Percentiles rank a stretch among this genome's conserved stretches.
phyloP scores from a whole-genome alignment of 2,329 filamentous ascomycete species.

The Pseudodiploospora longispora region DNA sequence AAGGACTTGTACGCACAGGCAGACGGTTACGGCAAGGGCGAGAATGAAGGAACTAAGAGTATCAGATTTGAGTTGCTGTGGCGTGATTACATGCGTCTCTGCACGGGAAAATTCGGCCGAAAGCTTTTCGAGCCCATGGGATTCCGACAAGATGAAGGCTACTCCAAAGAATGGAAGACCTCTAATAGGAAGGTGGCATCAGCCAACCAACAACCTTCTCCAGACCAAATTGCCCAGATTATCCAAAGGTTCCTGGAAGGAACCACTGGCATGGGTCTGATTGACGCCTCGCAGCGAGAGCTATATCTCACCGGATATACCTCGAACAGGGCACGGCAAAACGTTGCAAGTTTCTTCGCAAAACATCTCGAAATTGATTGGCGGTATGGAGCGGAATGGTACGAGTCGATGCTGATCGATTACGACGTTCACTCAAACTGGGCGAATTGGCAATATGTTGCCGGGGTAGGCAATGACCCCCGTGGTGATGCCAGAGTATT shows the following conservation, averaged over 20 bases:
- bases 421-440: constrained; percentile 72
- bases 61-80: constrained; percentile 68
- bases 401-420: constrained; percentile 65
- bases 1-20: constrained; percentile 30
- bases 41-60: constrained; percentile 62
- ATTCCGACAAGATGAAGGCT: constrained; percentile 42
- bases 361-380: constrained; percentile 72
- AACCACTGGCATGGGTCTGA: constrained; percentile 65
- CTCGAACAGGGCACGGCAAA: constrained; percentile 67
- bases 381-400: constrained; percentile 76
- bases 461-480: constrained; percentile 74
- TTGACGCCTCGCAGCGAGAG: constrained; percentile 71
- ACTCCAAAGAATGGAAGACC: constrained; percentile 42
- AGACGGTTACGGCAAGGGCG: constrained; percentile 57
- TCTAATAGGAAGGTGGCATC: constrained; percentile 22
- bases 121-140: constrained; percentile 59
- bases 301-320: constrained; percentile 70
- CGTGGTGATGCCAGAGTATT: constrained; percentile 64
- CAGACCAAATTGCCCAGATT: constrained; percentile 36
- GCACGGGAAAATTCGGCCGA: constrained; percentile 58
- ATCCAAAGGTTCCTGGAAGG: constrained; percentile 57
- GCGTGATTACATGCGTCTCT: constrained; percentile 76
- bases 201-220: constrained; percentile 29
- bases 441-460: constrained; percentile 77
- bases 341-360: constrained; percentile 65